Conservation (phyloP, 257 asterid genomes). For the Solanum appendiculatum region DNA sequence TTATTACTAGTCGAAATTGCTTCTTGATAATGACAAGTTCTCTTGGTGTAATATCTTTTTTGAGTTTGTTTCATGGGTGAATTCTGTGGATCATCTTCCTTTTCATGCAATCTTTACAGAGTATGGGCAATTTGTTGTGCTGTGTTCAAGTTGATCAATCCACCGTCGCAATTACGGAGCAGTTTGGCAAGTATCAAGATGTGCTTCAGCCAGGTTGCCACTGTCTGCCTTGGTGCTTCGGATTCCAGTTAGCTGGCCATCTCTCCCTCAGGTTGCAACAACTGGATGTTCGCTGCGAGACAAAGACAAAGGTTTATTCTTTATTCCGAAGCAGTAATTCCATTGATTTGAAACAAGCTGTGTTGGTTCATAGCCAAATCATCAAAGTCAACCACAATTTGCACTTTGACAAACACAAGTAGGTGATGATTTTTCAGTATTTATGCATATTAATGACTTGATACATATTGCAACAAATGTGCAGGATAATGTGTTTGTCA, state of each 20-base stretch:
- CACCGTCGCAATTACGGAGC: conserved; percentile 12
- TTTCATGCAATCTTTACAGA: neutral
- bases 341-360: neutral
- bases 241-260: neutral
- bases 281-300: conserved; percentile 40
- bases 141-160: conserved; percentile 26
- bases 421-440: neutral
- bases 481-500: conserved; percentile 27
- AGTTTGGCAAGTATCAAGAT: conserved; percentile 11
- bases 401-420: neutral
- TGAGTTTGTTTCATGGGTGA: neutral
- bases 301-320: conserved; percentile 23
- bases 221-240: conserved; percentile 21
- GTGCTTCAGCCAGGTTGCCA: conserved; percentile 28
- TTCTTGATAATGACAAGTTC: neutral
- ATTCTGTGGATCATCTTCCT: neutral
- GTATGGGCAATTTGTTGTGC: conserved; percentile 17
- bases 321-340: neutral
- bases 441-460: neutral
- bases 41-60: neutral
- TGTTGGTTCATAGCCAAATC: neutral
- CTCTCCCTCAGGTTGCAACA: neutral
- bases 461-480: neutral
- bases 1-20: neutral
- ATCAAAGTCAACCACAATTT: neutral